Percentiles rank a stretch among this genome's conserved stretches.
Conservation (phyloP, 2,329 filamentous ascomycete genomes). For the Tolypocladium album region DNA sequence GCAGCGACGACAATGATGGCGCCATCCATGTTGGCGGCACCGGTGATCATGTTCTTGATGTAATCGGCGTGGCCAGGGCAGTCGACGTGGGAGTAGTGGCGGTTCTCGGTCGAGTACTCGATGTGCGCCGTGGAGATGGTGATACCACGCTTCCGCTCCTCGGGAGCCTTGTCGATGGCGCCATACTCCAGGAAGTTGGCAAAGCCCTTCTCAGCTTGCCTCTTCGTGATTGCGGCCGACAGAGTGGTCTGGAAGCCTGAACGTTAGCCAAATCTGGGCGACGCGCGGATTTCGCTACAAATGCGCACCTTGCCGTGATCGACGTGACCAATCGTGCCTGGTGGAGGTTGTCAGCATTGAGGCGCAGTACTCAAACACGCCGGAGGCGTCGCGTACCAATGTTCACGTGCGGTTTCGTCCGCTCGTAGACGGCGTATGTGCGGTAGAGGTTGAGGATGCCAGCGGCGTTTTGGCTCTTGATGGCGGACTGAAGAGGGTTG, state of each 20-base stretch:
- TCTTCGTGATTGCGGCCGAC: slow-evolving; percentile 97
- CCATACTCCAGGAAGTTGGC: slow-evolving; percentile 96
- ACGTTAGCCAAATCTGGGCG: background rate
- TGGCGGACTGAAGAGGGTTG: slow-evolving; percentile 66
- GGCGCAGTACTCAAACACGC: background rate
- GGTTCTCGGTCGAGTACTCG: slow-evolving; percentile 87
- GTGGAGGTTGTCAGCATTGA: background rate
- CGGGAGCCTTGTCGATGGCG: slow-evolving; percentile 95
- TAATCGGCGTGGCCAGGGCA: slow-evolving; percentile 99
- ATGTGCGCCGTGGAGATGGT: slow-evolving; percentile 98
- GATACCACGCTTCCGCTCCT: slow-evolving; percentile 99
- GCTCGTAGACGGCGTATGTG: slow-evolving; percentile 64
- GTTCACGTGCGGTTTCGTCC: slow-evolving; percentile 95
- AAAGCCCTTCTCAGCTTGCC: slow-evolving; percentile 87
- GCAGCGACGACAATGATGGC: slow-evolving; percentile 98
- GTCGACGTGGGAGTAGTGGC: slow-evolving; percentile 99
- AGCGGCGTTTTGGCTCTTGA: slow-evolving; percentile 51
- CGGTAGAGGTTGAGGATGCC: slow-evolving; percentile 56
- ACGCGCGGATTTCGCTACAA: background rate
- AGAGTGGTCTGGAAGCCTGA: slow-evolving; percentile 71
- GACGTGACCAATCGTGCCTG: slow-evolving; percentile 96
- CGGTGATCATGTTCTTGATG: slow-evolving; percentile 99
- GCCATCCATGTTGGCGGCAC: slow-evolving; percentile 98
- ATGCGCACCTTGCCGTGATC: slow-evolving; percentile 89
- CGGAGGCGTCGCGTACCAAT: slow-evolving; percentile 54